A percentile compares a stretch with the other conserved stretches of the same genome.
phyloP scores from a whole-genome alignment of 306 rosid species.

The Malus asiatica region DNA sequence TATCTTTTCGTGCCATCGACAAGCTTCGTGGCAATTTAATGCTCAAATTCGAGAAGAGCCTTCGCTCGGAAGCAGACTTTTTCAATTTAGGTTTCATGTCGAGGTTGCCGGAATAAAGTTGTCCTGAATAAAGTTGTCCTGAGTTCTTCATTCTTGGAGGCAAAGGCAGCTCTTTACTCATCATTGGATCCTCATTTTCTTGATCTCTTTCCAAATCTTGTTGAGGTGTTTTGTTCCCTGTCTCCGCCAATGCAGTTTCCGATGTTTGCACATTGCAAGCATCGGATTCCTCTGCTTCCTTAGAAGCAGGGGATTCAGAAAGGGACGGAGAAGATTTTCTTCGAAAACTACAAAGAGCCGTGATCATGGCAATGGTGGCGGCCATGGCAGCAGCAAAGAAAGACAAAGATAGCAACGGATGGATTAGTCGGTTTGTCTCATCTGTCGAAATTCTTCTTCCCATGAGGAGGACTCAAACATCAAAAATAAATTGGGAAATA shows the following conservation, averaged over 20 bases:
- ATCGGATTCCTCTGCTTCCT: not conserved
- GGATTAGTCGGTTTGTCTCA: slow-evolving; percentile 22
- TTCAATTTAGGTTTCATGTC: not conserved
- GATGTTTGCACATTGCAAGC: not conserved
- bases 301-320: not conserved
- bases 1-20: slow-evolving; percentile 32
- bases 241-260: not conserved
- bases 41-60: slow-evolving; percentile 27
- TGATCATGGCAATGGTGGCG: slow-evolving; percentile 47
- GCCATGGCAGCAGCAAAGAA: slow-evolving; percentile 39
- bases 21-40: slow-evolving; percentile 46
- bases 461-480: slow-evolving; percentile 32
- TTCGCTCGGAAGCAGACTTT: slow-evolving; percentile 48
- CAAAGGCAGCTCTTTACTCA: slow-evolving; percentile 45
- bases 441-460: slow-evolving; percentile 55
- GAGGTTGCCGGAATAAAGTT: not conserved
- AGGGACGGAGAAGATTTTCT: slow-evolving; percentile 14
- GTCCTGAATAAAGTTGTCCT: not conserved
- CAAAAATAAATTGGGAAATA: not conserved
- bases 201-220: not conserved
- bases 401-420: slow-evolving; percentile 35
- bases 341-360: slow-evolving; percentile 40
- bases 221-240: slow-evolving; percentile 4
- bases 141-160: slow-evolving; percentile 45
- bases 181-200: not conserved